Base-by-base conservation (phyloP, 2,329 filamentous ascomycete genomes). In the Triangularia setosa region DNA sequence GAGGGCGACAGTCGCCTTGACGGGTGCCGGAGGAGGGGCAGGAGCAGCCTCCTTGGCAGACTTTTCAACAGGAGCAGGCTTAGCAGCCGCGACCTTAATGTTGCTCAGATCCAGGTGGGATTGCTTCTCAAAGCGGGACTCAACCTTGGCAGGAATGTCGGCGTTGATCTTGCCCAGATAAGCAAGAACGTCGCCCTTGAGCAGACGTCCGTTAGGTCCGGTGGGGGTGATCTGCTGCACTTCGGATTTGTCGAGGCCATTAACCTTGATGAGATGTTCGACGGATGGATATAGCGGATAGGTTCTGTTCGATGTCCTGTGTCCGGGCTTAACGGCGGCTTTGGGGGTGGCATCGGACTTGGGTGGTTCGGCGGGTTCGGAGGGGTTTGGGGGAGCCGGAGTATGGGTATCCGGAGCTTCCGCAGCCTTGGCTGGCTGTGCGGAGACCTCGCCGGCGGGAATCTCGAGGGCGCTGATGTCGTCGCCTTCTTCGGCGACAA, bases 141-240 rank as follows among this genome's bases (percentile, higher is more conserved):
- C 90, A 70, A 93, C 84, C 66, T 87, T 82, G 23, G 86, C 83
- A 1, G 94, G 90, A 70, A 91, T 90, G 65, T 87, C 83, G 68
- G 87, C 81, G 65, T 89, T 82, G 73, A 97, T 92, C 70, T 84
- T 82, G 67, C 95, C 95, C 16, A 98, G 78, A 77, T 94, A 95
- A 57, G 93, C 93, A 61, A 99, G 87, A 6, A 99, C 90, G 75
- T 99, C 95, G 63, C 95, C 95, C 83, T 99, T 99, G 67, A 99
- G 84, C 62, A 99, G 82, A 66, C 95, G 89, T 64, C 93, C 93
- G 72, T 89, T 88, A 28, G 95, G 95, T 24, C 95, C 95, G 21
- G 91, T 94, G 5, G 93, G 90, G 61, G 88, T 90, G 76, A 98
- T 97, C 76, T 91, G 90, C 77, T 87, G 83, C 60, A 93, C 83